phyloP scores from a whole-genome alignment of 1,284 basidiomycete species.

The Hortiboletus rubellus region DNA sequence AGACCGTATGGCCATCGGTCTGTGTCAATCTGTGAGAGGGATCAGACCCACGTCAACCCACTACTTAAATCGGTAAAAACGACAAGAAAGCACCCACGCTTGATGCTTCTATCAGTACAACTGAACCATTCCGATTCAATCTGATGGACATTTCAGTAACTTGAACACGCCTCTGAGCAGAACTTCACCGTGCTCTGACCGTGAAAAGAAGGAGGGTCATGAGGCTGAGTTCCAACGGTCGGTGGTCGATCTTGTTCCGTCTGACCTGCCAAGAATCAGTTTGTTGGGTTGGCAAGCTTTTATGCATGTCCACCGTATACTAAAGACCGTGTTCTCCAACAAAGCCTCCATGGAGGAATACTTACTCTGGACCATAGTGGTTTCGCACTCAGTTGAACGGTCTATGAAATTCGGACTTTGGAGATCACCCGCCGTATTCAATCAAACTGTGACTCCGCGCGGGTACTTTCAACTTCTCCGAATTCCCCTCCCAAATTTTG shows the following conservation, averaged over 20 bases:
- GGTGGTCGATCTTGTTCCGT: slow-evolving; percentile 6
- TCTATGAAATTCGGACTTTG: slow-evolving; percentile 1
- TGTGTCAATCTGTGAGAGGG: slow-evolving; percentile 10
- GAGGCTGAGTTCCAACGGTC: slow-evolving; percentile 9
- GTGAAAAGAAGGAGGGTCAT: background rate
- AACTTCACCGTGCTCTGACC: background rate
- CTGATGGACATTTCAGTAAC: slow-evolving; percentile 7
- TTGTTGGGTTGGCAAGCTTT: background rate
- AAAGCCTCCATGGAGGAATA: background rate
- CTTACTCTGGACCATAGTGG: background rate
- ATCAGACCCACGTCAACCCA: slow-evolving; percentile 5
- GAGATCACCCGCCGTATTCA: background rate
- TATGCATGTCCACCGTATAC: background rate
- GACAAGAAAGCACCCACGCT: slow-evolving; percentile 7
- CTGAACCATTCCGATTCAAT: background rate
- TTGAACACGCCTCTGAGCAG: slow-evolving; percentile 4
- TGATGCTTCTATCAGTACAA: slow-evolving; percentile 10
- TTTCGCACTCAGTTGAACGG: background rate
- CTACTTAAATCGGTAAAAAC: slow-evolving; percentile 19
- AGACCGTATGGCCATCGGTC: background rate
- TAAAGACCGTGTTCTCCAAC: background rate
- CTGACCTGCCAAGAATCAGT: background rate
- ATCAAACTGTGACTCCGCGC: background rate
- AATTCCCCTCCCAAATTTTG: background rate
- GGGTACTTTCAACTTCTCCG: slow-evolving; percentile 5